These are phyloP conservation scores for Daldinia bambusicola DNA, from an alignment of 495 filamentous ascomycete species.

Conservation along the genomic window DNA sequence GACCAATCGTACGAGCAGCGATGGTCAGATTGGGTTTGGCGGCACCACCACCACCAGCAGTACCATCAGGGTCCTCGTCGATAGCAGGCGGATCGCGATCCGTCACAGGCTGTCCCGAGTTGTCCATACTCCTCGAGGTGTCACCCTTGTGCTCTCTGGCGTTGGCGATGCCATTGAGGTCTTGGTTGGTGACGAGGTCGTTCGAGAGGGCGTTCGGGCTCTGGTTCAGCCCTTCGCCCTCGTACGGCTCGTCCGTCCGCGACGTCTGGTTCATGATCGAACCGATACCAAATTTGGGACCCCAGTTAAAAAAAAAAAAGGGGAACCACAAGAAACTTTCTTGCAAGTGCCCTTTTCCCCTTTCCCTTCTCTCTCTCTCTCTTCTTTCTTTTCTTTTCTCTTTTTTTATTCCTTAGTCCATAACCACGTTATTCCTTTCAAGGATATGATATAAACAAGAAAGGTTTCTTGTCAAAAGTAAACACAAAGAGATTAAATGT, in stretches of 20 bases:
- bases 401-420: constrained; percentile 1
- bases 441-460: not conserved
- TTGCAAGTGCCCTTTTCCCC: constrained; percentile 5
- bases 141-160: constrained; percentile 48
- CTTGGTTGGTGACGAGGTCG: constrained; percentile 67
- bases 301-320: constrained; percentile 13
- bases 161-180: constrained; percentile 68
- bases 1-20: constrained; percentile 30
- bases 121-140: constrained; percentile 37
- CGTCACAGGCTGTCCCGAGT: constrained; percentile 42
- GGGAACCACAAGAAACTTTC: constrained; percentile 14
- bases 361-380: not conserved
- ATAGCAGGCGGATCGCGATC: constrained; percentile 19
- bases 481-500: constrained; percentile 5
- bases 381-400: not conserved
- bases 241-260: constrained; percentile 61
- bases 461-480: constrained; percentile 3
- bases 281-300: constrained; percentile 13
- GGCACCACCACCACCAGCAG: constrained; percentile 4
- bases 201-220: constrained; percentile 63
- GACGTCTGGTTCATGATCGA: constrained; percentile 66
- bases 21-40: constrained; percentile 20
- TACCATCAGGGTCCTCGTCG: constrained; percentile 38
- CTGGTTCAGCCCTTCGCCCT: constrained; percentile 66
- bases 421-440: constrained; percentile 1